A percentile compares a stretch with the other conserved stretches of the same genome.
These are phyloP conservation scores for Solanum neorickii DNA, from an alignment of 257 asterid species.

Conservation along the genomic window DNA sequence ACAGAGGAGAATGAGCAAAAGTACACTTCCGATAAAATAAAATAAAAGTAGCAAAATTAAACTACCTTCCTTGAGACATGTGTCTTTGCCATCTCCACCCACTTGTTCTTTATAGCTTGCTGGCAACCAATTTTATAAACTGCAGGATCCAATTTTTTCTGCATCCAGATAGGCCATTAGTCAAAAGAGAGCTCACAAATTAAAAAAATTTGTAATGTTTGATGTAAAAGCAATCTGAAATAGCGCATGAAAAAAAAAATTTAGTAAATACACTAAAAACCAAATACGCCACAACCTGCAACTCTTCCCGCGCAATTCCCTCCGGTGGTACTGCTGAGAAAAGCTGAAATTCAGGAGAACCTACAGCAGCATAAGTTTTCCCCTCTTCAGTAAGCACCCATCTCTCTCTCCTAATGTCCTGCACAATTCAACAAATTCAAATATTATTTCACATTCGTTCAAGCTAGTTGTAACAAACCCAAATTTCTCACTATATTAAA, in stretches of 20 bases:
- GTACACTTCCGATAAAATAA: neutral
- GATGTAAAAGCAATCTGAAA: neutral
- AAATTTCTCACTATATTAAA: no score
- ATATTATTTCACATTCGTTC: neutral
- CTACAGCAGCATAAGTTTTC: conserved; percentile 44
- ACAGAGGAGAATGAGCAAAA: neutral
- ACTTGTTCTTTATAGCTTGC: conserved; percentile 87
- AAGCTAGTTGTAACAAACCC: neutral
- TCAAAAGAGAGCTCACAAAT: neutral
- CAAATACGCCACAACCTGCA: conserved; percentile 72
- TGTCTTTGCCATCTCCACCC: conserved; percentile 79
- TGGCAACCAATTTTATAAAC: conserved; percentile 68
- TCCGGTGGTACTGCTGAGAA: conserved; percentile 64
- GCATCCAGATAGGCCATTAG: conserved; percentile 11
- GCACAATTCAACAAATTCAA: conserved; percentile 4
- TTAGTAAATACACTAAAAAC: neutral
- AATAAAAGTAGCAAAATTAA: neutral
- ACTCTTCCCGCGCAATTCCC: conserved; percentile 59
- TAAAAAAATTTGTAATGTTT: neutral
- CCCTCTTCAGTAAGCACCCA: conserved; percentile 91
- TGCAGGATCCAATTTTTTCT: conserved; percentile 58
- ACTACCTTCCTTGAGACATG: conserved; percentile 65
- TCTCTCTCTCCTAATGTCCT: conserved; percentile 78
- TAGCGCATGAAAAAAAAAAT: neutral
- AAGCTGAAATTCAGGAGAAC: conserved; percentile 86